A percentile compares a stretch with the other conserved stretches of the same genome.
Conservation (phyloP, 1,284 basidiomycete species). For the Exobasidium cylindrosporum region DNA sequence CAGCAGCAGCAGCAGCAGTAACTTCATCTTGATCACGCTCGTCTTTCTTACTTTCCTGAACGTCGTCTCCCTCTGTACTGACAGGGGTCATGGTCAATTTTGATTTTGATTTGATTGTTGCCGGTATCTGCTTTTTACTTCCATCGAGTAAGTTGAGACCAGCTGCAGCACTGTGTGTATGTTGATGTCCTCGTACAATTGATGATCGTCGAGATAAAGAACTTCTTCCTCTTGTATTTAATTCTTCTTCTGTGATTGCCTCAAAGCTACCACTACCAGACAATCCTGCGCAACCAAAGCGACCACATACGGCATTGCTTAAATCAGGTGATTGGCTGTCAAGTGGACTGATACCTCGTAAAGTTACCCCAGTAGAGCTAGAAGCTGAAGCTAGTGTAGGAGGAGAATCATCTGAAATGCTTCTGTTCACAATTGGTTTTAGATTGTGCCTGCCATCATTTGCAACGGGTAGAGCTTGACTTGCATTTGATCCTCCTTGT, state of each 20-base stretch:
- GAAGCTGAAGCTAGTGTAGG: constrained; percentile 33
- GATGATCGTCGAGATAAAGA: not conserved
- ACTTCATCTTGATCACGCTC: not conserved
- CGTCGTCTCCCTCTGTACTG: not conserved
- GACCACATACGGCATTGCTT: constrained; percentile 5
- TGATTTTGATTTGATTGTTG: not conserved
- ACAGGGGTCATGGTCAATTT: constrained; percentile 3
- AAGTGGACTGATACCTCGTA: constrained; percentile 28
- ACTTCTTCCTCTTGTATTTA: not conserved
- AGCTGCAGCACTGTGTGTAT: constrained; percentile 39
- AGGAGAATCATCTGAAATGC: constrained; percentile 28
- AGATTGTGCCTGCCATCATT: constrained; percentile 8
- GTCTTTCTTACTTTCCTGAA: not conserved
- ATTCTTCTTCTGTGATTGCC: not conserved
- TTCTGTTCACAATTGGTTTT: constrained; percentile 16
- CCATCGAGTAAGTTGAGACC: constrained; percentile 17
- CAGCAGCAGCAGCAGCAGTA: too few relatives aligned
- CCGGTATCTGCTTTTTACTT: not conserved
- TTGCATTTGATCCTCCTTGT: too few relatives aligned
- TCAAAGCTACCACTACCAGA: not conserved
- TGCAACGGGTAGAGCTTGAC: not conserved
- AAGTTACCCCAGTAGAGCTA: constrained; percentile 37
- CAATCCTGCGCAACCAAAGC: constrained; percentile 9
- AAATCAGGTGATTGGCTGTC: constrained; percentile 13
- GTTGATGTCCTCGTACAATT: constrained; percentile 24